Conservation (phyloP, 1,284 basidiomycete species). For the Ustilago xerochloae region DNA sequence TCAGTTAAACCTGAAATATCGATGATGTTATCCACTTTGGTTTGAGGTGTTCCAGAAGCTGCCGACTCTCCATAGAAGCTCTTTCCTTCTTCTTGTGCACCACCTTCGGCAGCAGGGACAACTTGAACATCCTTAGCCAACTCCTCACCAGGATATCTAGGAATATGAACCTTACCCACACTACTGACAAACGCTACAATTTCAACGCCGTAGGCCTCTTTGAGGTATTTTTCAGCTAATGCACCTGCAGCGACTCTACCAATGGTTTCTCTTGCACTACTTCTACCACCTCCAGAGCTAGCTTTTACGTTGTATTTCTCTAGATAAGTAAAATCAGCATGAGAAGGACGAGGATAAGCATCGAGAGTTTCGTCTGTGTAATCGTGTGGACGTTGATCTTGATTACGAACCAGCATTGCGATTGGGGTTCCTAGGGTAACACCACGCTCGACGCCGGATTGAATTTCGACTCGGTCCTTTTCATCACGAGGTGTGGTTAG, state of each 20-base stretch:
- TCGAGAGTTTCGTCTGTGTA: constrained; percentile 91
- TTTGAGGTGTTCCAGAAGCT: constrained; percentile 69
- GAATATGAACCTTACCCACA: constrained; percentile 89
- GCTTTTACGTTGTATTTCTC: constrained; percentile 98
- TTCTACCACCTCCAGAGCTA: constrained; percentile 92
- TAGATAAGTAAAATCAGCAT: constrained; percentile 98
- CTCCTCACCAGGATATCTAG: constrained; percentile 64
- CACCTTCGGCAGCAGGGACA: constrained; percentile 20
- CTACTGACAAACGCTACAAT: constrained; percentile 97
- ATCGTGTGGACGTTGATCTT: constrained; percentile 97
- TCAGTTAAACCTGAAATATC: constrained; percentile 73
- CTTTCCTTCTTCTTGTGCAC: constrained; percentile 21
- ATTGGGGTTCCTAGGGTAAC: constrained; percentile 98
- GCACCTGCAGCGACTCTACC: constrained; percentile 97
- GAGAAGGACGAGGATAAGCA: constrained; percentile 93
- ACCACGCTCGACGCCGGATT: constrained; percentile 92
- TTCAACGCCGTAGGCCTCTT: constrained; percentile 86
- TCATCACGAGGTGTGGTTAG: constrained; percentile 94
- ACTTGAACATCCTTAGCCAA: constrained; percentile 35
- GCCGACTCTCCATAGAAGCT: constrained; percentile 49
- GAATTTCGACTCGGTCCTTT: constrained; percentile 92
- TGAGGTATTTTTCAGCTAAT: constrained; percentile 96
- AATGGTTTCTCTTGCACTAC: constrained; percentile 95
- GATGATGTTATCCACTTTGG: constrained; percentile 59
- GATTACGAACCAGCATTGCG: constrained; percentile 92